Conservation (phyloP, 306 rosid genomes). For the Inga leiocalycina region DNA sequence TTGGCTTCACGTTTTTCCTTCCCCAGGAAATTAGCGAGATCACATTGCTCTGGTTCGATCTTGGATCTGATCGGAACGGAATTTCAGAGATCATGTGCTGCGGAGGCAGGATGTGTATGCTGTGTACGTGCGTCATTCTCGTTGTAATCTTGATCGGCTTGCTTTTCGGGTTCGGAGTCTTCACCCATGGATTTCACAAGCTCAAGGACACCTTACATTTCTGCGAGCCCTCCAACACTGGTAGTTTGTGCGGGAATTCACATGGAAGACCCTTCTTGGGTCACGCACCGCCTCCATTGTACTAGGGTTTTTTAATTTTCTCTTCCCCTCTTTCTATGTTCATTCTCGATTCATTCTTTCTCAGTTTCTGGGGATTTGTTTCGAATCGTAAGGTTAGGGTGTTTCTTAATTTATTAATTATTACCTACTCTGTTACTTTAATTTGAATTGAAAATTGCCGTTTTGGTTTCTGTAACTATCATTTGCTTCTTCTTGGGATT, state of each 20-base stretch:
- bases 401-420: background rate
- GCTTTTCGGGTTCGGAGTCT: conserved; percentile 79
- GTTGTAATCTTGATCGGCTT: conserved; percentile 58
- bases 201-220: conserved; percentile 49
- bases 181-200: conserved; percentile 79
- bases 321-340: background rate
- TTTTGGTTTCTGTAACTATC: background rate
- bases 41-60: background rate
- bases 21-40: background rate
- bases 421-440: background rate
- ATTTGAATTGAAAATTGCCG: background rate
- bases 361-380: conserved; percentile 29
- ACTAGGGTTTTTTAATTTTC: background rate
- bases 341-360: background rate
- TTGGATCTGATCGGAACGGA: background rate
- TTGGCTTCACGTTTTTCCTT: background rate
- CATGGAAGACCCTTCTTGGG: conserved; percentile 51
- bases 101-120: conserved; percentile 61
- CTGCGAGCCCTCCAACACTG: conserved; percentile 47
- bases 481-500: background rate
- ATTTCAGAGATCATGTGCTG: conserved; percentile 54
- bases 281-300: conserved; percentile 46
- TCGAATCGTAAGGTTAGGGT: background rate
- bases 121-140: conserved; percentile 64
- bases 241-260: conserved; percentile 35